Percentiles rank a stretch among this genome's conserved stretches.
Evolutionary conservation across 192 early-diverging fungal species (phyloP).

Genomic region (Phlyctochytrium planicorne): DNA sequence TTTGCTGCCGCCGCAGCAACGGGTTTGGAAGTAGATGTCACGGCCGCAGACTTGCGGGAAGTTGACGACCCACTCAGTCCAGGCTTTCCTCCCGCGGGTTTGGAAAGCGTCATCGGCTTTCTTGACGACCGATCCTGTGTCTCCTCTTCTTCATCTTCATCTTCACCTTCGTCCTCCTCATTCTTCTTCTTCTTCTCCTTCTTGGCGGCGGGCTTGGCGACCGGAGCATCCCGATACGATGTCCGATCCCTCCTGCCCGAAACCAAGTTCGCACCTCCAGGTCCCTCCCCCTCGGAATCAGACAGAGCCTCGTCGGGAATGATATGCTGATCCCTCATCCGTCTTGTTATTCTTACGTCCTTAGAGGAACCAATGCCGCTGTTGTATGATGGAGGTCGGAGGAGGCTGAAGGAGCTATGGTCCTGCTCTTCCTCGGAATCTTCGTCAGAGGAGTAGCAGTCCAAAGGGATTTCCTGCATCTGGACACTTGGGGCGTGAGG

Average conservation of each 20-base stretch:
- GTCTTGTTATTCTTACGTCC: constrained; percentile 17
- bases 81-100: background rate
- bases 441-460: constrained; percentile 25
- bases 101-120: background rate
- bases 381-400: background rate
- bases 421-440: constrained; percentile 10
- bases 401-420: background rate
- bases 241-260: constrained; percentile 34
- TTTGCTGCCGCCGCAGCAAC: background rate
- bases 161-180: background rate
- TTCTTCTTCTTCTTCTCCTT: background rate
- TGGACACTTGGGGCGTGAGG: constrained; percentile 93
- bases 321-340: constrained; percentile 58
- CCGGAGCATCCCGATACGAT: constrained; percentile 26
- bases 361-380: background rate
- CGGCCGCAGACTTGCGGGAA: background rate
- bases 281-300: constrained; percentile 72
- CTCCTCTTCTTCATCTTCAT: background rate
- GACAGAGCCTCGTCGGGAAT: constrained; percentile 77
- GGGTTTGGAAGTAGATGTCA: background rate
- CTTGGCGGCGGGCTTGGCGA: background rate
- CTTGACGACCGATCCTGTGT: too few species aligned
- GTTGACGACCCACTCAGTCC: background rate
- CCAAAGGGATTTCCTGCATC: constrained; percentile 65
- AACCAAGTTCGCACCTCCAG: background rate